These are phyloP conservation scores for Quercus dentata DNA, from an alignment of 306 rosid species.

Conservation along the genomic window DNA sequence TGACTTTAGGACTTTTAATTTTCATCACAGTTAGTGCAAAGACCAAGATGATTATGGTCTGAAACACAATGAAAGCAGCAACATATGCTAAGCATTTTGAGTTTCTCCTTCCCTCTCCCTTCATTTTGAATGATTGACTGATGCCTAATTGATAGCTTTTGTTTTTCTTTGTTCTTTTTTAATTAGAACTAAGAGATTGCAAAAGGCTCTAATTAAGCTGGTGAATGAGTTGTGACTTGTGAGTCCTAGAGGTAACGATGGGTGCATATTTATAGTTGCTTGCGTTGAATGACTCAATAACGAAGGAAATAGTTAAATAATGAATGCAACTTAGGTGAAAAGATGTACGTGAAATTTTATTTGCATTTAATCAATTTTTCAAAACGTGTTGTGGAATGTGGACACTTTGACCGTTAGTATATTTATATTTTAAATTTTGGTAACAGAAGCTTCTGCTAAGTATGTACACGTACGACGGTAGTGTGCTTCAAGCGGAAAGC, in stretches of 20 bases:
- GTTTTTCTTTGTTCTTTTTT: not conserved
- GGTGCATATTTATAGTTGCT: not conserved
- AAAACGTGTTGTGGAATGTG: not conserved
- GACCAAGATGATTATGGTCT: constrained; percentile 26
- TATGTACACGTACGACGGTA: not conserved
- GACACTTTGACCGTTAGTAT: not conserved
- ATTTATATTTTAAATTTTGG: not conserved
- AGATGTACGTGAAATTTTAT: not conserved
- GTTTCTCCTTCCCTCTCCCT: constrained; percentile 4
- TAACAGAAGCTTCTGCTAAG: not conserved
- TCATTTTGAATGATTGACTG: not conserved
- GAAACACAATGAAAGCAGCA: constrained; percentile 36
- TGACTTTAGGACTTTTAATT: constrained; percentile 38
- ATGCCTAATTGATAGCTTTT: too few species aligned
- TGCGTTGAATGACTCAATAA: not conserved
- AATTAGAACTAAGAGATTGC: not conserved
- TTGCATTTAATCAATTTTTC: not conserved
- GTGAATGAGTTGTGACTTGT: not conserved
- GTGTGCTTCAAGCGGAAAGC: too few species aligned
- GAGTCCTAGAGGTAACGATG: not conserved
- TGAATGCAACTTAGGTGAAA: not conserved
- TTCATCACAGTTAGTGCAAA: constrained; percentile 47
- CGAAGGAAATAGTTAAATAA: not conserved
- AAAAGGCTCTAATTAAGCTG: not conserved
- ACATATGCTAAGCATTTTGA: constrained; percentile 37